Evolutionary conservation across 768 basidiomycete species (phyloP), one percentile per base, ranked within the genome.

Genomic region (Boletus coccyginus): DNA sequence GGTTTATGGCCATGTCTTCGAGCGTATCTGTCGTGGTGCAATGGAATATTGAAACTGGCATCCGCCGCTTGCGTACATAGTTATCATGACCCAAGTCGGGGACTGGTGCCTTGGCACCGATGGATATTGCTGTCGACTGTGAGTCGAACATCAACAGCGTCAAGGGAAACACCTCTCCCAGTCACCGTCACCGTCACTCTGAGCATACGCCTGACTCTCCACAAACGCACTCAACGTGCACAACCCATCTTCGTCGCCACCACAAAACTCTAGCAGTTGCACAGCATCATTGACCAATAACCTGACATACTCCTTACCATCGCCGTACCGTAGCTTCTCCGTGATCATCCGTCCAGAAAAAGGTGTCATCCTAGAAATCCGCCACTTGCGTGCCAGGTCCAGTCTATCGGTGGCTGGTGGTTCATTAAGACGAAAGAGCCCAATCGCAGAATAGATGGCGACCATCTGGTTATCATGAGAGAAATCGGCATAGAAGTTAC

Each of bases 401-500:
- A 67, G 53, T 29, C 50, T 39, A 33, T 65, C 44, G 14, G 64
- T 47, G 9, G 16, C 50, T 2, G 60, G 67, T 3, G 63, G 52
- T 5, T 35, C 42, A 0, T 62, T 52, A 58, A 78, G 80, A 7
- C 55, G 68, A 67, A 80, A 83, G 48, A 81, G 77, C 41, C 81
- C 92, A 73, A 83, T 54, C 66, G 90, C 73, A 70, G 79, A 66
- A 60, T 85, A 88, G 47, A 94, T 87, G 36, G 90, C 85, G 40
- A 90, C 75, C 83, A 95, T 90, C 65, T 88, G 77, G 68, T 93
- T 91, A 67, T 94, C 92, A 67, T 94, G 92, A 12, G 88, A 84
- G 70, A 94, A 94, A 69, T 95, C 92, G 24, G 82, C 85, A 60
- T 90, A 93, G 43, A 92, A 64, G 3, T 74, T 76, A 52, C 82